phyloP scores from a whole-genome alignment of 768 basidiomycete genomes.

The Symmetrospora coprosmae region DNA sequence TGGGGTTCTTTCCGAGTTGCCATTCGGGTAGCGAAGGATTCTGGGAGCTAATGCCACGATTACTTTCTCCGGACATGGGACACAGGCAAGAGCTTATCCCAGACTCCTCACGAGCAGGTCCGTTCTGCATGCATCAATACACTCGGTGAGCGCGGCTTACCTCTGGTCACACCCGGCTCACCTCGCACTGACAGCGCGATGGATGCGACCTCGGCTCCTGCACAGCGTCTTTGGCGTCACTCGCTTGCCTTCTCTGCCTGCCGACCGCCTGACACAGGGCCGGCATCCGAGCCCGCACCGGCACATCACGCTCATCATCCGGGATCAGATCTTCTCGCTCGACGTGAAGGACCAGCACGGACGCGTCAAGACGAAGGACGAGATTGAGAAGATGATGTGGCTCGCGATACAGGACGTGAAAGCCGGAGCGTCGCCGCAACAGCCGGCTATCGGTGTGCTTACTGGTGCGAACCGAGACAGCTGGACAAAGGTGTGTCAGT shows the following conservation, averaged over 20 bases:
- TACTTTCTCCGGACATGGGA: not conserved
- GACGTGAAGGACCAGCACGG: slow-evolving; percentile 46
- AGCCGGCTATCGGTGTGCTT: slow-evolving; percentile 49
- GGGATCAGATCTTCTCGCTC: slow-evolving; percentile 67
- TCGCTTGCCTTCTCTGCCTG: slow-evolving; percentile 55
- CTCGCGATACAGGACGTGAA: slow-evolving; percentile 49
- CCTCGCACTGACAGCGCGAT: slow-evolving; percentile 25
- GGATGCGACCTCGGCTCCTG: slow-evolving; percentile 31
- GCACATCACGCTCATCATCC: slow-evolving; percentile 54
- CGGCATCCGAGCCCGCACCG: slow-evolving; percentile 42
- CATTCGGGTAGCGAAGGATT: slow-evolving; percentile 23
- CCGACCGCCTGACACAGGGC: slow-evolving; percentile 50
- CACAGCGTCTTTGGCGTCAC: slow-evolving; percentile 53
- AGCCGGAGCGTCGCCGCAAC: slow-evolving; percentile 38
- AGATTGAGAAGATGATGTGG: slow-evolving; percentile 44
- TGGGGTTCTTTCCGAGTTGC: not conserved
- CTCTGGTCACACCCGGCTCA: not conserved
- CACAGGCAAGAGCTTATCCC: slow-evolving; percentile 55
- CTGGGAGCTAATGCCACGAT: slow-evolving; percentile 23
- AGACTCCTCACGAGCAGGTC: slow-evolving; percentile 59
- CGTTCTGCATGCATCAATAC: slow-evolving; percentile 42
- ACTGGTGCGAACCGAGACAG: slow-evolving; percentile 65
- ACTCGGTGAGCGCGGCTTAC: slow-evolving; percentile 35
- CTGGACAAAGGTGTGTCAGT: slow-evolving; percentile 56
- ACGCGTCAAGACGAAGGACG: slow-evolving; percentile 45